Evolutionary conservation across 352 stramenopile species (phyloP), one percentile per base, ranked within the genome.

Genomic region (Lagenidium giganteum): DNA sequence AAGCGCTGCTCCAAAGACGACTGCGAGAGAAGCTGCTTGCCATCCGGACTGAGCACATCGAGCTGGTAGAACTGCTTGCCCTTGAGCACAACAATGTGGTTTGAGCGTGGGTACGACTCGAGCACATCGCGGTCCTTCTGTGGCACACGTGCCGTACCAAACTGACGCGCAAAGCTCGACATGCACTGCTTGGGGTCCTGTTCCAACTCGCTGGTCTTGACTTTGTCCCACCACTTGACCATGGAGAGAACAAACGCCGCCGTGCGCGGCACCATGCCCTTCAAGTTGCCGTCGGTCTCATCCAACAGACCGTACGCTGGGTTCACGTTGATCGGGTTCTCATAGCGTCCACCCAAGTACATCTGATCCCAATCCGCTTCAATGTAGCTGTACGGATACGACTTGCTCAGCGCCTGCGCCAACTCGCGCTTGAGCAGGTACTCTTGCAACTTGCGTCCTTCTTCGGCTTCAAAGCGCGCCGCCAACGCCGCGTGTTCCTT

Each of bases 301-400:
- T 94, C 78, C 16, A 88, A 45, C 22, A 94, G 63, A 4, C 82
- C 82, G 50, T 96, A 93, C 41, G 82, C 84, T 9, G 87, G 87
- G 47, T 96, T 96, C 23, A 93, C 82, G 60, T 96, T 96, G 54
- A 96, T 90, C 24, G 87, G 87, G 17, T 83, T 76, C 54, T 87
- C 76, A 65, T 92, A 96, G 27, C 87, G 83, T 14, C 83, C 87
- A 27, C 73, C 79, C 3, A 96, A 54, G 55, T 96, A 96, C 87
- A 95, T 95, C 34, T 89, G 68, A 54, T 95, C 83, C 87, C 87
- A 96, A 61, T 93, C 85, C 24, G 71, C 56, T 51, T 97, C 88
- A 42, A 97, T 96, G 81, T 96, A 97, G 64, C 80, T 95, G 74
- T 88, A 95, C 16, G 89, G 87, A 54, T 96, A 96, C 40, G 71